A percentile compares a stretch with the other conserved stretches of the same genome.
Conservation (phyloP, 2,329 filamentous ascomycete genomes). For the Seiridium unicorne region DNA sequence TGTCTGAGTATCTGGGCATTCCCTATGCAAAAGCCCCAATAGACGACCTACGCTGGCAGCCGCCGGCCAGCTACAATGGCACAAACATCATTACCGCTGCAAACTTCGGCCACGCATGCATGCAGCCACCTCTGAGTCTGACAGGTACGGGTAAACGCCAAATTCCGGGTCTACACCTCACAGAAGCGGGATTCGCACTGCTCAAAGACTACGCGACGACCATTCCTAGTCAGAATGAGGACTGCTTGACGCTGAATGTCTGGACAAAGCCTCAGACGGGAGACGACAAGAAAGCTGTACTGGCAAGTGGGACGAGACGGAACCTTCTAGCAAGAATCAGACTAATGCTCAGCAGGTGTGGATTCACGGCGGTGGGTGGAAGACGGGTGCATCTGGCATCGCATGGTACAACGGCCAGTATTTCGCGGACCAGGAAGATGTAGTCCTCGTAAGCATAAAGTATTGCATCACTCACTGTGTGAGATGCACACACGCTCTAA, state of each 20-base stretch:
- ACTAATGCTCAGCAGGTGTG: not conserved
- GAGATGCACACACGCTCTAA: not conserved
- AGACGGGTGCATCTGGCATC: not conserved
- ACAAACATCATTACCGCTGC: not conserved
- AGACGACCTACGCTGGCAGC: constrained; percentile 12
- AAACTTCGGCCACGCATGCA: constrained; percentile 1
- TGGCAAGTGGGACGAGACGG: not conserved
- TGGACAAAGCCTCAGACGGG: constrained; percentile 26
- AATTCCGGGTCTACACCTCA: not conserved
- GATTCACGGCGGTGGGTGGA: constrained; percentile 1
- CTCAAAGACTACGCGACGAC: constrained; percentile 6
- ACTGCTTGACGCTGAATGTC: constrained; percentile 36
- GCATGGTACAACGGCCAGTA: constrained; percentile 6
- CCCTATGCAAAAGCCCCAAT: constrained; percentile 16
- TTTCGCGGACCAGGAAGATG: constrained; percentile 4
- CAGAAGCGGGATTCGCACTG: not conserved
- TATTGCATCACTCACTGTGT: not conserved
- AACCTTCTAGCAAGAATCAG: not conserved
- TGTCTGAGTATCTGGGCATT: constrained; percentile 13
- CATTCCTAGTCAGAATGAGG: constrained; percentile 8
- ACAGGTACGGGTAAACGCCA: not conserved
- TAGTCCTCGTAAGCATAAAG: constrained; percentile 3
- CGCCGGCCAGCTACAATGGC: constrained; percentile 7
- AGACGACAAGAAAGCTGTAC: not conserved
- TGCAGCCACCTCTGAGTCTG: constrained; percentile 2